These are phyloP conservation scores for Gentiana macrophylla DNA, from an alignment of 257 asterid species.

Conservation along the genomic window DNA sequence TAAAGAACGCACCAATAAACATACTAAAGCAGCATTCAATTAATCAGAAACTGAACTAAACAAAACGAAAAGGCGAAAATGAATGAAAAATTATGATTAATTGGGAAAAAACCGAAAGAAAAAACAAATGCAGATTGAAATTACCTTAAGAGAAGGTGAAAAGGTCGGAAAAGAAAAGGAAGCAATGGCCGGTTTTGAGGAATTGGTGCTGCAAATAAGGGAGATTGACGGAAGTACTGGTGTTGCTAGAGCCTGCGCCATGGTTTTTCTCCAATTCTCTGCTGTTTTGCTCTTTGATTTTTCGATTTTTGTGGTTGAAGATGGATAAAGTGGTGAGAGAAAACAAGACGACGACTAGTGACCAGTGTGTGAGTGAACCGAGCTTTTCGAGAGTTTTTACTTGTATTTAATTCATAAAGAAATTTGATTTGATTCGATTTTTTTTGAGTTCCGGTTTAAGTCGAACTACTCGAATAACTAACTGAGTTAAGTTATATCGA, in stretches of 20 bases:
- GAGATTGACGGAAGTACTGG: constrained; percentile 67
- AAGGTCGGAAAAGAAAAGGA: constrained; percentile 34
- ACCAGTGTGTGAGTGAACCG: no score
- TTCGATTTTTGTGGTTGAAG: no score
- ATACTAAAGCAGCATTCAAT: neutral
- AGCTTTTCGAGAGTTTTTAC: no score
- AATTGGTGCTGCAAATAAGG: constrained; percentile 41
- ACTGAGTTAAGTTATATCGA: no score
- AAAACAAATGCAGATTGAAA: neutral
- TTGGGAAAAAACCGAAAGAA: neutral
- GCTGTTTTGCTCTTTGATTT: neutral
- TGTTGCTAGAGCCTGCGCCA: constrained; percentile 63
- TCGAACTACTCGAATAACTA: no score
- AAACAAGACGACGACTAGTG: no score
- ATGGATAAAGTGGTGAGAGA: neutral
- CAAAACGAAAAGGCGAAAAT: neutral
- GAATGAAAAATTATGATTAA: no score
- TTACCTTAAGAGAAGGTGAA: constrained; percentile 48
- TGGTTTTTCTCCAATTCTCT: constrained; percentile 6
- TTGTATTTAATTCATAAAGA: no score
- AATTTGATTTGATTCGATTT: no score
- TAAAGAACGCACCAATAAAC: neutral
- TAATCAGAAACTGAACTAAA: neutral
- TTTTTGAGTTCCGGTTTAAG: no score
- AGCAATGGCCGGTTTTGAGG: constrained; percentile 18